phyloP scores from a whole-genome alignment of 805 yeast species.

The Spathaspora sp. region DNA sequence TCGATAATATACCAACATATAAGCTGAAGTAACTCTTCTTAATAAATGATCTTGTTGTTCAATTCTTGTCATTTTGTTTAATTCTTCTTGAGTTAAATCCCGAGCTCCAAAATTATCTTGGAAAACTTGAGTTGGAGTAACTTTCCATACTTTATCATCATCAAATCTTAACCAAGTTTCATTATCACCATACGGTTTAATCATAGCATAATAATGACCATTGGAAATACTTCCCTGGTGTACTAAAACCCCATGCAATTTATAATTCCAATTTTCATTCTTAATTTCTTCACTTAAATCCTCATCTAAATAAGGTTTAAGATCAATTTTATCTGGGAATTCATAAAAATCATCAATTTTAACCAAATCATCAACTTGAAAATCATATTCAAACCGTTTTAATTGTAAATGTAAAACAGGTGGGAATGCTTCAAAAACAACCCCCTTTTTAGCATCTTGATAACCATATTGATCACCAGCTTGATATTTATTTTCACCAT shows the following conservation, averaged over 20 bases:
- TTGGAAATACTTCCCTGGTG: slow-evolving; percentile 95
- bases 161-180: slow-evolving; percentile 85
- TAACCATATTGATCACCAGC: slow-evolving; percentile 82
- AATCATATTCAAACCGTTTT: slow-evolving; percentile 93
- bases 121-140: slow-evolving; percentile 78
- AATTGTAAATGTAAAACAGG: slow-evolving; percentile 90
- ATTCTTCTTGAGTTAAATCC: slow-evolving; percentile 44
- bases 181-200: slow-evolving; percentile 68
- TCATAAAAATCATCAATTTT: slow-evolving; percentile 92
- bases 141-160: slow-evolving; percentile 91
- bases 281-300: slow-evolving; percentile 37
- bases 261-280: slow-evolving; percentile 69
- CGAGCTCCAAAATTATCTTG: slow-evolving; percentile 91
- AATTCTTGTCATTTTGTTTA: slow-evolving; percentile 49
- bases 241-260: slow-evolving; percentile 88
- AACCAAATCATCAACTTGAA: slow-evolving; percentile 79
- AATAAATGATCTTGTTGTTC: slow-evolving; percentile 61
- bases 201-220: slow-evolving; percentile 95
- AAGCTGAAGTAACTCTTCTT: slow-evolving; percentile 88
- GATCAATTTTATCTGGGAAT: slow-evolving; percentile 78
- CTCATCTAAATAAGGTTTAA: slow-evolving; percentile 73
- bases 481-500: slow-evolving; percentile 93
- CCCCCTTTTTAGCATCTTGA: slow-evolving; percentile 97
- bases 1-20: slow-evolving; percentile 91
- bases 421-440: slow-evolving; percentile 85